These are phyloP conservation scores for Fusarium austroafricanum DNA, from an alignment of 2,329 filamentous ascomycete genomes.

Conservation along the genomic window DNA sequence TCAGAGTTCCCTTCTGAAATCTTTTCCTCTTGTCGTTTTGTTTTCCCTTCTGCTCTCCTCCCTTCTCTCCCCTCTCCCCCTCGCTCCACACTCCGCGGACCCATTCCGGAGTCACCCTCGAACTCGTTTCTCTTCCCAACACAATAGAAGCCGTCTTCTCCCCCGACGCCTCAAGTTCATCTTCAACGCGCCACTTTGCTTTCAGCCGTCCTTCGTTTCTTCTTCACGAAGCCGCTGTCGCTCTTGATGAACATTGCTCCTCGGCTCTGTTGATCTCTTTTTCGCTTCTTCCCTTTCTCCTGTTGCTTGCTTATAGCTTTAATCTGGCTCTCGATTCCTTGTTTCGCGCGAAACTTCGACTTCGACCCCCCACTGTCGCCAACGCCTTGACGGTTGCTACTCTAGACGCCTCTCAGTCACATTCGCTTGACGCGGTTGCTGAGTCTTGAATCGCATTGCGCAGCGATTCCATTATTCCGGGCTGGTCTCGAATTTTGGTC, in stretches of 20 bases:
- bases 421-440: conserved; percentile 61
- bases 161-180: conserved; percentile 44
- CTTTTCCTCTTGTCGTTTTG: conserved; percentile 48
- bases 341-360: conserved; percentile 46
- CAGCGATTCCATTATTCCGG: conserved; percentile 52
- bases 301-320: conserved; percentile 59
- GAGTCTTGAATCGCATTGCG: conserved; percentile 48
- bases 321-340: conserved; percentile 52
- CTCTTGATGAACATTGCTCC: conserved; percentile 45
- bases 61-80: conserved; percentile 41
- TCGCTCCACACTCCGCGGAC: conserved; percentile 51
- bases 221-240: conserved; percentile 43
- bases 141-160: conserved; percentile 40
- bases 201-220: conserved; percentile 48
- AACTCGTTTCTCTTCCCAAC: conserved; percentile 44
- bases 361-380: conserved; percentile 48
- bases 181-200: conserved; percentile 33
- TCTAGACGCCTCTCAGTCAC: conserved; percentile 48
- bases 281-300: conserved; percentile 48
- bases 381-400: conserved; percentile 57
- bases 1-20: conserved; percentile 47
- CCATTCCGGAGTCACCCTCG: conserved; percentile 47
- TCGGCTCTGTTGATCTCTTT: conserved; percentile 47
- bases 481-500: conserved; percentile 61
- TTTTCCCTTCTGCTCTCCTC: conserved; percentile 46